Conservation (phyloP, 495 filamentous ascomycete genomes). For the Trichocladium uniseriatum region DNA sequence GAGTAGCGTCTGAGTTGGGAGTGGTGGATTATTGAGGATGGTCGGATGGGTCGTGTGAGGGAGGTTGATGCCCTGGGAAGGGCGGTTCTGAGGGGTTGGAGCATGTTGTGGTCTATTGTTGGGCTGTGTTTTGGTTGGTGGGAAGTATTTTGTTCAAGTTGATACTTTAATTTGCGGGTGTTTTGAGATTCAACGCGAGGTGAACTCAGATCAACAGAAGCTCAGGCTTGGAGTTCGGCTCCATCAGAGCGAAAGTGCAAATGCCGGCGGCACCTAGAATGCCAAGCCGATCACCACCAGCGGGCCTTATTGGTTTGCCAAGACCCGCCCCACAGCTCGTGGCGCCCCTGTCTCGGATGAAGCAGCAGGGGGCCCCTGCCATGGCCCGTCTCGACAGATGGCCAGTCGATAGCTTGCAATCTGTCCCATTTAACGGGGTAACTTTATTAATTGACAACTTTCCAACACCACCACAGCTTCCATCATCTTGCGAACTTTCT, state of each 20-base stretch:
- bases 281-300: no score
- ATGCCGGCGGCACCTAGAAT: no score
- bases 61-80: conserved; percentile 5
- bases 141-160: no score
- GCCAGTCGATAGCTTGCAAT: conserved; percentile 21
- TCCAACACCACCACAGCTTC: neutral
- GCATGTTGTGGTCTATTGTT: neutral
- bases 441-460: neutral
- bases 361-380: conserved; percentile 1
- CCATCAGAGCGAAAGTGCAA: no score
- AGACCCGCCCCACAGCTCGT: no score
- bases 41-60: no score
- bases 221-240: no score
- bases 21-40: neutral
- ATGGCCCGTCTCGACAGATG: no score
- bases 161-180: neutral
- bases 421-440: conserved; percentile 17
- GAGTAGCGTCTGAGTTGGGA: conserved; percentile 10
- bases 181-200: no score
- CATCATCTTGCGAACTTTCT: neutral
- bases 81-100: conserved; percentile 1
- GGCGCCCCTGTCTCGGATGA: conserved; percentile 3
- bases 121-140: neutral
- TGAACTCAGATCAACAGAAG: no score
- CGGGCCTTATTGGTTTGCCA: neutral